A percentile compares a stretch with the other conserved stretches of the same genome.
Conservation (phyloP, 352 stramenopile genomes). For the Phytophthora idaei region DNA sequence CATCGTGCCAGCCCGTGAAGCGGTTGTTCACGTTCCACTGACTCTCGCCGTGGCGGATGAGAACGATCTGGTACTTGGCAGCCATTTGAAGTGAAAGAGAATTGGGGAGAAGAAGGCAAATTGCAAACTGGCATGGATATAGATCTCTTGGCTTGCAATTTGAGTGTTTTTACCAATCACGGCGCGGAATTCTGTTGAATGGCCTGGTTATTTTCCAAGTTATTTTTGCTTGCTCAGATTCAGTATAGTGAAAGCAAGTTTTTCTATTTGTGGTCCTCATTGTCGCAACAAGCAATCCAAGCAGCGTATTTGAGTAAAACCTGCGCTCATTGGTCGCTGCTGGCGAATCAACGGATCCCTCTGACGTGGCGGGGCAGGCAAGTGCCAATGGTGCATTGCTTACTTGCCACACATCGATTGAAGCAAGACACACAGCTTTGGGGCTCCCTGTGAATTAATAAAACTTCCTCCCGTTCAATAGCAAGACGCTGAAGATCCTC, state of each 20-base stretch:
- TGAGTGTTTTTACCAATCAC: conserved; percentile 30
- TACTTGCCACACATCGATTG: conserved; percentile 10
- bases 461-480: not conserved
- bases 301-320: conserved; percentile 32
- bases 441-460: not conserved
- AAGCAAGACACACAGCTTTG: no score
- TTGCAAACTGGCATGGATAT: conserved; percentile 36
- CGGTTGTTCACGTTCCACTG: conserved; percentile 98
- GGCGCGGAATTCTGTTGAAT: not conserved
- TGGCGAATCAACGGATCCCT: conserved; percentile 26
- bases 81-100: conserved; percentile 23
- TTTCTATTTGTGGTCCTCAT: not conserved
- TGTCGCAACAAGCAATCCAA: conserved; percentile 28
- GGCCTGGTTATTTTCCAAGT: not conserved
- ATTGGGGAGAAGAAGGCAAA: conserved; percentile 32
- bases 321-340: conserved; percentile 7
- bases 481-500: not conserved
- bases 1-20: conserved; percentile 99
- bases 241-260: conserved; percentile 14
- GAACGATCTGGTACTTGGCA: conserved; percentile 88
- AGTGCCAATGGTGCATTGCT: conserved; percentile 18
- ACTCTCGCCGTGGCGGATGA: conserved; percentile 96
- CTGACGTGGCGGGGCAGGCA: conserved; percentile 30
- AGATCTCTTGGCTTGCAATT: conserved; percentile 12
- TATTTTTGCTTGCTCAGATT: conserved; percentile 21